phyloP scores from a whole-genome alignment of 2,329 filamentous ascomycete species.

The Colletotrichum tanaceti region DNA sequence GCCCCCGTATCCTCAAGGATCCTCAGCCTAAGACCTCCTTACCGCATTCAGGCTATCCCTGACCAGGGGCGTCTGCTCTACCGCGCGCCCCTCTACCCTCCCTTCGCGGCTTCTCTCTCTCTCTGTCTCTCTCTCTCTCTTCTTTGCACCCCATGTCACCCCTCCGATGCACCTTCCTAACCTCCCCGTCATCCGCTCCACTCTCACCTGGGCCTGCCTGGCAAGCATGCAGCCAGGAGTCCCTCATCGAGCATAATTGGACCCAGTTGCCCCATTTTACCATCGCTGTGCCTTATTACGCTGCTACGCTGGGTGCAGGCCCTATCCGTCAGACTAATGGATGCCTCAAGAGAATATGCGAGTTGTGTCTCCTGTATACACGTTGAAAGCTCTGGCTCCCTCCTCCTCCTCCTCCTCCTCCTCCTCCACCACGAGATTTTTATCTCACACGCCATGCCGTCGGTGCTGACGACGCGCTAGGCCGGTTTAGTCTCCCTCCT shows the following conservation, averaged over 20 bases:
- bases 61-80: constrained; percentile 27
- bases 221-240: constrained; percentile 38
- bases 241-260: constrained; percentile 38
- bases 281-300: constrained; percentile 40
- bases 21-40: constrained; percentile 18
- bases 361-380: constrained; percentile 32
- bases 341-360: constrained; percentile 35
- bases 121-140: too few species aligned
- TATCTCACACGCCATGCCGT: constrained; percentile 38
- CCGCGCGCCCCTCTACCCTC: constrained; percentile 19
- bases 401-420: constrained; percentile 7
- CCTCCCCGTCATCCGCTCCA: constrained; percentile 21
- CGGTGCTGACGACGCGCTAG: constrained; percentile 37
- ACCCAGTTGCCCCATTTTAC: constrained; percentile 34
- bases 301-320: constrained; percentile 35
- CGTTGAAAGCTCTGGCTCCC: constrained; percentile 19
- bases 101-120: constrained; percentile 33
- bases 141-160: constrained; percentile 17
- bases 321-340: constrained; percentile 37
- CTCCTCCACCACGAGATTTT: constrained; percentile 25
- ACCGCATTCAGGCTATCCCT: constrained; percentile 30
- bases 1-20: constrained; percentile 36
- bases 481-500: constrained; percentile 30
- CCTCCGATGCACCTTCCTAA: constrained; percentile 17
- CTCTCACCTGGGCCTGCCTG: constrained; percentile 24